These are phyloP conservation scores for Mollisia scopiformis DNA, from an alignment of 2,329 filamentous ascomycete genomes.

Conservation along the genomic window DNA sequence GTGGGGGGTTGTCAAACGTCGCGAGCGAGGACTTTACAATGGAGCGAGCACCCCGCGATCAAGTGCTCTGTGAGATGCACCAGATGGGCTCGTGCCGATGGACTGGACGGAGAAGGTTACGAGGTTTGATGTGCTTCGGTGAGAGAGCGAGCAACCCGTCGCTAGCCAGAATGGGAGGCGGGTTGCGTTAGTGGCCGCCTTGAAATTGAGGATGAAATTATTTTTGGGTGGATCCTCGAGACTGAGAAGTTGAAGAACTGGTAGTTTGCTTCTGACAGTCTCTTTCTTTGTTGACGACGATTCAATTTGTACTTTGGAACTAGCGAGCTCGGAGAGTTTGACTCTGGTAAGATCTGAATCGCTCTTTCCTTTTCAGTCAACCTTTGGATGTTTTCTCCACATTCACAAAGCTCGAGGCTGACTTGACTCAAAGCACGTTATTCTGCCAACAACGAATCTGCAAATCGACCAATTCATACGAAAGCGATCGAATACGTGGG, in stretches of 20 bases:
- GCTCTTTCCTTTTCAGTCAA: not conserved
- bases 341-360: too few relatives aligned
- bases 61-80: slow-evolving; percentile 5
- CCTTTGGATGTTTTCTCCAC: not conserved
- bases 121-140: slow-evolving; percentile 6
- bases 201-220: not conserved
- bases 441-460: not conserved
- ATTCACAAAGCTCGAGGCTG: not conserved
- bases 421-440: not conserved
- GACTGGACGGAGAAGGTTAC: slow-evolving; percentile 7
- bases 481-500: not conserved
- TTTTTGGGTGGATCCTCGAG: not conserved
- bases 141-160: slow-evolving; percentile 13
- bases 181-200: not conserved
- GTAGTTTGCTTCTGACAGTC: not conserved
- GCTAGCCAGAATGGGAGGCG: slow-evolving; percentile 7
- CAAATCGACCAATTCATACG: not conserved
- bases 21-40: slow-evolving; percentile 3
- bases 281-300: not conserved
- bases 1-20: not conserved
- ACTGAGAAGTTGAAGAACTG: not conserved
- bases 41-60: not conserved
- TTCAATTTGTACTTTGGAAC: not conserved
- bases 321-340: not conserved
- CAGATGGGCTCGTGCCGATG: slow-evolving; percentile 6